Evolutionary conservation across 2,329 filamentous ascomycete genomes (phyloP), one percentile per base, ranked within the genome.

Genomic region (Aspergillus ustus): DNA sequence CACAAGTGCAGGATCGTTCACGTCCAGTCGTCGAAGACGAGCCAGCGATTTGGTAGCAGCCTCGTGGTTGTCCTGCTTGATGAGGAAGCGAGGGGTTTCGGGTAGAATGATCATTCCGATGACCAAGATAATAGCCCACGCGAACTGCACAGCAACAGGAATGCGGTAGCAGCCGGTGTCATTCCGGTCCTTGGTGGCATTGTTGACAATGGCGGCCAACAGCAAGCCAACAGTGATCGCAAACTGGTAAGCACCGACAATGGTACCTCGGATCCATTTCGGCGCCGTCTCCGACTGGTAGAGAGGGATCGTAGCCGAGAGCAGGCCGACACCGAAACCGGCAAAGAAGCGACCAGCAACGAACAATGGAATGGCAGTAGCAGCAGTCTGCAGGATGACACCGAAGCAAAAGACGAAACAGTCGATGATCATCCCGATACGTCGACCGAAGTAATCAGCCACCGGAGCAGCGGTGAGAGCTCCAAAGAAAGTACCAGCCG

Each of bases 231-330:
- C 83, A 55, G 90, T 93, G 73, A 93, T 91, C 74, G 87, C 91
- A 80, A 92, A 91, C 74, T 93, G 90, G 80, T 93, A 93, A 8
- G 89, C 89, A 8, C 89, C 86, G 20, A 93, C 91, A 56, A 93
- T 85, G 58, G 89, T 87, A 71, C 91, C 90, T 70, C 91, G 87
- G 68, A 94, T 89, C 78, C 90, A 91, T 74, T 84, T 86, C 52
- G 89, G 89, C 34, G 76, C 74, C 69, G 92, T 91, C 79, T 93
- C 91, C 48, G 89, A 92, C 89, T 94, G 93, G 84, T 94, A 93
- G 57, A 92, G 82, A 70, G 72, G 68, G 40, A 73, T 85, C 66
- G 91, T 88, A 69, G 91, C 89, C 15, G 89, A 92, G 68, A 91
- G 87, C 73, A 92, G 90, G 74, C 91, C 91, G 71, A 93, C 90